These are phyloP conservation scores for Serendipita sp. DNA, from an alignment of 768 basidiomycete species.

Conservation along the genomic window DNA sequence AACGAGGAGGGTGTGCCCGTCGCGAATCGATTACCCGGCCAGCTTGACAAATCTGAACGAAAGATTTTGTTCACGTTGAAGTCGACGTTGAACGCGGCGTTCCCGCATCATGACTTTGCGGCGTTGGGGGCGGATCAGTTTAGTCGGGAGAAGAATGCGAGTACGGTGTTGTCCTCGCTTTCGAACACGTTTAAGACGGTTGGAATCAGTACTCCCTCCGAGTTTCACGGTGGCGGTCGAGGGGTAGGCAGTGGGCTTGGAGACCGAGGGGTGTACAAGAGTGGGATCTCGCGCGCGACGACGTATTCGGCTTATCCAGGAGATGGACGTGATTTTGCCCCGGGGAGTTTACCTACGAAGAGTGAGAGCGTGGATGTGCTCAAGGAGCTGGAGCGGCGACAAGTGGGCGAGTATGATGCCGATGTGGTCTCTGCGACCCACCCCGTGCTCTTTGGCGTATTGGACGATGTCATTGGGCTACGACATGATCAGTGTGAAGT, in stretches of 20 bases:
- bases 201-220: slow-evolving; percentile 10
- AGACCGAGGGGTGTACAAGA: background rate
- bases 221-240: background rate
- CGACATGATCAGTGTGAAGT: slow-evolving; percentile 72
- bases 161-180: slow-evolving; percentile 67
- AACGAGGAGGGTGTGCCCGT: too few relatives aligned
- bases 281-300: background rate
- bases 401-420: slow-evolving; percentile 20
- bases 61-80: slow-evolving; percentile 95
- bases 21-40: background rate
- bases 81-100: slow-evolving; percentile 90
- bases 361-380: slow-evolving; percentile 5
- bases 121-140: slow-evolving; percentile 85
- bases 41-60: slow-evolving; percentile 26
- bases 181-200: slow-evolving; percentile 62
- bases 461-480: slow-evolving; percentile 82
- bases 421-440: slow-evolving; percentile 70
- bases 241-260: background rate
- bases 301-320: slow-evolving; percentile 5
- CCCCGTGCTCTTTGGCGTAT: slow-evolving; percentile 70
- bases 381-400: background rate
- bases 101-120: slow-evolving; percentile 95
- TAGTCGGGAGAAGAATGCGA: slow-evolving; percentile 53
- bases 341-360: background rate
- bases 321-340: background rate